phyloP scores from a whole-genome alignment of 768 basidiomycete genomes.

The Mycena belliarum region DNA sequence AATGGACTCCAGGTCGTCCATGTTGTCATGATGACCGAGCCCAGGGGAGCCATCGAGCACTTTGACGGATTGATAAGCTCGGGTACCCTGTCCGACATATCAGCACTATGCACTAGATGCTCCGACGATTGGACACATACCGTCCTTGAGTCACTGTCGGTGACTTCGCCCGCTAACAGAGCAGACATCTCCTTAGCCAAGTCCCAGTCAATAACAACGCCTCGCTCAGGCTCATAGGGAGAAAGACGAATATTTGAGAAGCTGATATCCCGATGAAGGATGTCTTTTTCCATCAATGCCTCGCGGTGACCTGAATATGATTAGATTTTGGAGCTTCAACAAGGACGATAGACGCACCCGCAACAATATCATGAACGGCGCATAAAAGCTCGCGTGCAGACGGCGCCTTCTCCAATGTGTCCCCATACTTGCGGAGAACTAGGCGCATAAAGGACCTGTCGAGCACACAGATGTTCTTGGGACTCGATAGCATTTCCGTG shows the following conservation, averaged over 20 bases:
- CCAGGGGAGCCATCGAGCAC: not conserved
- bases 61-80: slow-evolving; percentile 3
- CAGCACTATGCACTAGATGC: not conserved
- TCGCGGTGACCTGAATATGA: slow-evolving; percentile 20
- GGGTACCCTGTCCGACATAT: not conserved
- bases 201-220: slow-evolving; percentile 6
- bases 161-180: too few relatives aligned
- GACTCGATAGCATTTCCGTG: not conserved
- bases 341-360: slow-evolving; percentile 14
- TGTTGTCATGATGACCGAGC: slow-evolving; percentile 7
- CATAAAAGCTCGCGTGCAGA: slow-evolving; percentile 13
- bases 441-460: not conserved
- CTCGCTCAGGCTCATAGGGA: not conserved
- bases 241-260: slow-evolving; percentile 25
- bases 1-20: slow-evolving; percentile 11
- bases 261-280: slow-evolving; percentile 31
- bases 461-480: not conserved
- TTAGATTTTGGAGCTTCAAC: not conserved
- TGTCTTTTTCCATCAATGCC: slow-evolving; percentile 7
- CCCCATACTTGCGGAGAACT: not conserved
- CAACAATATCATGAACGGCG: slow-evolving; percentile 21
- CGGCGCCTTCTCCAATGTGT: not conserved
- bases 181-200: not conserved
- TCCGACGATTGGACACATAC: not conserved
- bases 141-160: not conserved